Evolutionary conservation across 441 rosid species (phyloP).

Genomic region (Eugenia klotzschiana): DNA sequence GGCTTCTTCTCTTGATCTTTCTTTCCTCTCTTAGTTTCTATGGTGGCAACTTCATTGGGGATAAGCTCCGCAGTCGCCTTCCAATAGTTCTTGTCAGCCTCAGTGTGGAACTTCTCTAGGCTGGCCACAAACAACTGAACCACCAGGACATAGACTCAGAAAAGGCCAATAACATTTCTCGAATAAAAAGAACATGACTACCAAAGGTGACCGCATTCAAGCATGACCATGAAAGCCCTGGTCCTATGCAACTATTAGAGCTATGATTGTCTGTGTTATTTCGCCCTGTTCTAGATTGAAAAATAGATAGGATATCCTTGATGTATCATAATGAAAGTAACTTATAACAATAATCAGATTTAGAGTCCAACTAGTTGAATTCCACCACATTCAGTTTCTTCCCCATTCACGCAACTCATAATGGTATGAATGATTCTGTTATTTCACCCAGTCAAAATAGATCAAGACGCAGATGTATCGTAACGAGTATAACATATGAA

Average conservation of each 20-base stretch:
- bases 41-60: slow-evolving; percentile 63
- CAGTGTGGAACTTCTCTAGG: slow-evolving; percentile 53
- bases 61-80: slow-evolving; percentile 74
- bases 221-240: not conserved
- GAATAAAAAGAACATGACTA: not conserved
- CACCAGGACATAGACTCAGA: not conserved
- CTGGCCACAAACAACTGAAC: slow-evolving; percentile 40
- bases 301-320: not conserved
- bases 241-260: not conserved
- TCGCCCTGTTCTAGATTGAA: not conserved
- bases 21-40: slow-evolving; percentile 59
- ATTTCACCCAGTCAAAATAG: not conserved
- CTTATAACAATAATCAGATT: not conserved
- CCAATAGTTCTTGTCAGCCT: slow-evolving; percentile 77
- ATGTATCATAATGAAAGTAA: not conserved
- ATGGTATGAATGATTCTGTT: not conserved
- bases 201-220: not conserved
- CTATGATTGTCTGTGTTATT: not conserved
- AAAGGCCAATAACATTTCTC: not conserved
- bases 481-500: not conserved
- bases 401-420: not conserved
- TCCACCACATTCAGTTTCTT: not conserved
- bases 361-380: not conserved
- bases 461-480: not conserved
- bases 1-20: slow-evolving; percentile 63